phyloP scores from a whole-genome alignment of 208 protist genomes.

The Trypanosoma conorhini region DNA sequence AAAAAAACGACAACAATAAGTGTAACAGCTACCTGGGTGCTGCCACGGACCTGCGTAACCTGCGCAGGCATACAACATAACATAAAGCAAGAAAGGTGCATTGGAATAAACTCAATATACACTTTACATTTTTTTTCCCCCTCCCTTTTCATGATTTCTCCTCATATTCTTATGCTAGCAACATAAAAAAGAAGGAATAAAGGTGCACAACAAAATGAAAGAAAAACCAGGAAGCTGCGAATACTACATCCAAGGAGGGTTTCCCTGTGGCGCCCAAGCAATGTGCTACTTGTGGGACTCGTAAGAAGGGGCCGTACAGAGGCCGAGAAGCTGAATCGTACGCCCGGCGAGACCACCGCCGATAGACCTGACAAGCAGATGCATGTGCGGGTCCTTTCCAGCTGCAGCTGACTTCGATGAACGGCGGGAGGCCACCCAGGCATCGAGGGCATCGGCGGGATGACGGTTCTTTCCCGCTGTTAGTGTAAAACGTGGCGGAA shows the following conservation, averaged over 20 bases:
- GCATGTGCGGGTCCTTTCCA: background rate
- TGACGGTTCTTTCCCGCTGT: background rate
- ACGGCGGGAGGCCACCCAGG: conserved; percentile 10
- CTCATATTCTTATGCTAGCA: background rate
- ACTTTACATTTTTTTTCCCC: background rate
- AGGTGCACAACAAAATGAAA: conserved; percentile 2
- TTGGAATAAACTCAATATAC: background rate
- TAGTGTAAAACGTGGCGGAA: conserved; percentile 10
- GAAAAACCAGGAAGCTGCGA: conserved; percentile 18
- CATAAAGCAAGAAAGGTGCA: background rate
- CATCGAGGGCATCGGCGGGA: conserved; percentile 3
- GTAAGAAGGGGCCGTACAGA: conserved; percentile 14
- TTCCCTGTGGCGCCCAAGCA: background rate
- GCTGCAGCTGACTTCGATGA: background rate
- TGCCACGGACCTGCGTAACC: background rate
- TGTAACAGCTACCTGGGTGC: background rate
- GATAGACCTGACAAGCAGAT: conserved; percentile 13
- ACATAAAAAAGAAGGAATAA: background rate
- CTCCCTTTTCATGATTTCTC: background rate
- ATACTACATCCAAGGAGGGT: background rate
- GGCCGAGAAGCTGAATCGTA: conserved; percentile 5
- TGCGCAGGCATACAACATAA: too few relatives aligned
- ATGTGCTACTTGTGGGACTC: conserved; percentile 5
- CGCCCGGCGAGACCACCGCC: background rate
- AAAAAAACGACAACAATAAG: background rate